Evolutionary conservation across 225 moss, liverwort and hornwort genomes (phyloP).

Genomic region (Lunularia cruciata): DNA sequence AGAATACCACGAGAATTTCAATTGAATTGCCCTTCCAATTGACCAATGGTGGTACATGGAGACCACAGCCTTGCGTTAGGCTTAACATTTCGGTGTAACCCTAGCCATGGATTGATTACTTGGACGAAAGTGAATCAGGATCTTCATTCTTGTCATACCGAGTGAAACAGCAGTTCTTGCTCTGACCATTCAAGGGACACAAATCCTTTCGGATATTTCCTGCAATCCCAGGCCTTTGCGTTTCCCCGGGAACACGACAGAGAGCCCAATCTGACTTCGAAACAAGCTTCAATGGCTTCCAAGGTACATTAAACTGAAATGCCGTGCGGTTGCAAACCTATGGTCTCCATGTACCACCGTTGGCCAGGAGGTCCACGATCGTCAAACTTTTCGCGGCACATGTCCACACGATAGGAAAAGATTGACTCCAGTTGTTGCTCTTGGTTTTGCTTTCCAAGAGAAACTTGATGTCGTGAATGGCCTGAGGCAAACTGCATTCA

Average conservation of each 20-base stretch:
- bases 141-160: conserved; percentile 9
- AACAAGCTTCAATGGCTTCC: neutral
- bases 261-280: neutral
- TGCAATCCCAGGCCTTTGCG: conserved; percentile 4
- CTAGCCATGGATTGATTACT: conserved; percentile 5
- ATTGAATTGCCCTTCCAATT: conserved; percentile 15
- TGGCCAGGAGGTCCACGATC: conserved; percentile 30
- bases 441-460: neutral
- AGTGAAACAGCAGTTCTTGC: conserved; percentile 5
- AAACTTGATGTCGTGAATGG: neutral
- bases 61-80: conserved; percentile 30
- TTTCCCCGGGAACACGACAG: conserved; percentile 12
- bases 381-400: neutral
- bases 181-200: conserved; percentile 9
- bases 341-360: conserved; percentile 55
- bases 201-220: neutral
- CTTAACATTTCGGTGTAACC: conserved; percentile 3
- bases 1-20: too few species aligned
- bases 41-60: conserved; percentile 45
- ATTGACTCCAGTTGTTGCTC: neutral
- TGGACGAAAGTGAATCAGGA: neutral
- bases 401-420: neutral
- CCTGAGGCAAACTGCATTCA: neutral
- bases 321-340: conserved; percentile 27
- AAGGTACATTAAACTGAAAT: neutral